phyloP scores from a whole-genome alignment of 2,329 filamentous ascomycete species.

The Phaeomoniella chlamydospora region DNA sequence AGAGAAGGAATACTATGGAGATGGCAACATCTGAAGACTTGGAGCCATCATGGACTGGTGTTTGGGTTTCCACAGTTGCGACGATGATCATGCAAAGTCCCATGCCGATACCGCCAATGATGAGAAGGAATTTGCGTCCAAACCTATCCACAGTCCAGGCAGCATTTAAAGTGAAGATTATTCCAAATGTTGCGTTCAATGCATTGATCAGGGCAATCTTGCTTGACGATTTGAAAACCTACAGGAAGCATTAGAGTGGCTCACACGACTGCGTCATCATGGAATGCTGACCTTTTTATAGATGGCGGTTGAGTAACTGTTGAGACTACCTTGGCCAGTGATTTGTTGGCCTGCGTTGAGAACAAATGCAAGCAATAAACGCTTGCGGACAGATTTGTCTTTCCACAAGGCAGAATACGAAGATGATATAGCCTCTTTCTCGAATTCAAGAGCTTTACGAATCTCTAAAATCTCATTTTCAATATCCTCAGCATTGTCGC shows the following conservation, averaged over 20 bases:
- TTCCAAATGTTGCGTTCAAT: conserved; percentile 50
- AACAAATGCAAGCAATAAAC: conserved; percentile 49
- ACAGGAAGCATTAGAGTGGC: no score
- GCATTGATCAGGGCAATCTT: conserved; percentile 61
- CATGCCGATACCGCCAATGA: conserved; percentile 55
- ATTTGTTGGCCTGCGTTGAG: conserved; percentile 60
- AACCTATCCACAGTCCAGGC: conserved; percentile 61
- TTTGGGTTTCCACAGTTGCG: conserved; percentile 40
- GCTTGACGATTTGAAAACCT: conserved; percentile 19
- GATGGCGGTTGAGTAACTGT: conserved; percentile 59
- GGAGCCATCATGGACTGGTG: conserved; percentile 36
- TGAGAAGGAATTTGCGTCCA: conserved; percentile 55
- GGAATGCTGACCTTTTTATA: conserved; percentile 54
- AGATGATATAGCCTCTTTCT: conserved; percentile 52
- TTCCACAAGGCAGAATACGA: conserved; percentile 55
- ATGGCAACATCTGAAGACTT: conserved; percentile 50
- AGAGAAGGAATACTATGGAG: conserved; percentile 53
- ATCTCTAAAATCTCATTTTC: conserved; percentile 53
- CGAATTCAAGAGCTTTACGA: conserved; percentile 54
- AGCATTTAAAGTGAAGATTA: conserved; percentile 58
- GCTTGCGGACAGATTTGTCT: conserved; percentile 53
- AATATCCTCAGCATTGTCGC: conserved; percentile 49
- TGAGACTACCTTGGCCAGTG: conserved; percentile 58
- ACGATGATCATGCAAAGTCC: conserved; percentile 56
- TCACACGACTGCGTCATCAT: no score